These are phyloP conservation scores for Apophysomyces elegans DNA, from an alignment of 371 early-diverging fungal genomes.

Conservation along the genomic window DNA sequence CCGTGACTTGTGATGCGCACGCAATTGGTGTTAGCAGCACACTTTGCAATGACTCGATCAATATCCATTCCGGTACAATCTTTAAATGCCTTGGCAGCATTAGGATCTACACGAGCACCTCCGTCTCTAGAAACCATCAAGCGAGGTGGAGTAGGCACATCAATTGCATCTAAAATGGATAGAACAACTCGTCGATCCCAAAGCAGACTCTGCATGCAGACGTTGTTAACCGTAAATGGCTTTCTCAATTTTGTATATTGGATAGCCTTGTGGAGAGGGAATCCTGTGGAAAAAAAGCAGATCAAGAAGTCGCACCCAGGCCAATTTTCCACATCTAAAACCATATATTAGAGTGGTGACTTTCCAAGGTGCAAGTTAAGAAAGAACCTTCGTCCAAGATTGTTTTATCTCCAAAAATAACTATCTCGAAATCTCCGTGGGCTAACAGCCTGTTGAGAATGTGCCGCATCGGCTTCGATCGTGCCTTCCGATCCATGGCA, in stretches of 20 bases:
- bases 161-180: slow-evolving; percentile 80
- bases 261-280: slow-evolving; percentile 95
- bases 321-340: slow-evolving; percentile 85
- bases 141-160: slow-evolving; percentile 88
- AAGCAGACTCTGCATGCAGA: slow-evolving; percentile 88
- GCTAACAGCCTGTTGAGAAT: slow-evolving; percentile 85
- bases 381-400: slow-evolving; percentile 88
- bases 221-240: slow-evolving; percentile 92
- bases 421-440: slow-evolving; percentile 80
- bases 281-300: slow-evolving; percentile 95
- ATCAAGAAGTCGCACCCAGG: slow-evolving; percentile 97
- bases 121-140: slow-evolving; percentile 78
- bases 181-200: slow-evolving; percentile 94
- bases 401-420: slow-evolving; percentile 96
- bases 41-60: slow-evolving; percentile 37
- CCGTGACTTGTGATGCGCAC: slow-evolving; percentile 60
- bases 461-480: slow-evolving; percentile 96
- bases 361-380: background rate
- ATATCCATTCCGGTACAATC: slow-evolving; percentile 61
- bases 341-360: background rate
- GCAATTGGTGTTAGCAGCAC: slow-evolving; percentile 28
- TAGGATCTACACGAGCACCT: slow-evolving; percentile 58
- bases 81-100: slow-evolving; percentile 45
- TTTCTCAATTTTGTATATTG: slow-evolving; percentile 83
- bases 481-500: slow-evolving; percentile 93